A percentile compares a stretch with the other conserved stretches of the same genome.
These are phyloP conservation scores for carrot (Daucus carota) DNA, from an alignment of 129 eudicot genomes.

Conservation along the genomic window DNA sequence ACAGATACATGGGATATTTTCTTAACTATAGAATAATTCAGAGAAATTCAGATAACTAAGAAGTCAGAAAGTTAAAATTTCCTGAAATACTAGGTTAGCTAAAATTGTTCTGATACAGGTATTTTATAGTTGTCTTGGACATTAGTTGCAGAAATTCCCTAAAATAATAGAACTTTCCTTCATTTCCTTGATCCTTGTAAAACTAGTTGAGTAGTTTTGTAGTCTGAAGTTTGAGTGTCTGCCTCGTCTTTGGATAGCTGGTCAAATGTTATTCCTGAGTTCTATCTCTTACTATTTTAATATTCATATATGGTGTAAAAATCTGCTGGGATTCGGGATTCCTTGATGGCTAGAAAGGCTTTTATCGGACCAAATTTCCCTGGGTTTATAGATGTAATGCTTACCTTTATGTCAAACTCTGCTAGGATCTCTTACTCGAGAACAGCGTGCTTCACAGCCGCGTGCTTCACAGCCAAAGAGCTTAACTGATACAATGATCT, in stretches of 20 bases:
- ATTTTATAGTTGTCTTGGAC: neutral
- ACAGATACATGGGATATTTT: no score
- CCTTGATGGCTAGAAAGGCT: neutral
- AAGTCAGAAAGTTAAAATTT: no score
- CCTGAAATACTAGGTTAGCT: neutral
- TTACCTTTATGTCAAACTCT: neutral
- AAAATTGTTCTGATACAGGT: neutral
- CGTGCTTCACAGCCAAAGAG: neutral
- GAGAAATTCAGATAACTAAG: no score
- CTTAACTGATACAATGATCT: neutral
- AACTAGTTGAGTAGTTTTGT: neutral
- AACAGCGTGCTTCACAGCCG: no score
- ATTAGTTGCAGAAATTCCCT: neutral
- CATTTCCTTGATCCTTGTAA: neutral
- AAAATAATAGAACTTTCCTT: neutral
- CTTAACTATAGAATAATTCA: no score
- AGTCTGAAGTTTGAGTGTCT: conserved; percentile 28
- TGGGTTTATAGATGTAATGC: neutral
- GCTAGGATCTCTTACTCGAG: neutral
- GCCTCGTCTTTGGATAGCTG: no score
- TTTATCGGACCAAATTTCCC: neutral
- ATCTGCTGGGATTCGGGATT: neutral
- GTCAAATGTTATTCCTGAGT: neutral
- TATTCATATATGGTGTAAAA: neutral
- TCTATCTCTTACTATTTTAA: neutral